Evolutionary conservation across 1,284 basidiomycete species (phyloP).

Genomic region (Ceratobasidium sp.): DNA sequence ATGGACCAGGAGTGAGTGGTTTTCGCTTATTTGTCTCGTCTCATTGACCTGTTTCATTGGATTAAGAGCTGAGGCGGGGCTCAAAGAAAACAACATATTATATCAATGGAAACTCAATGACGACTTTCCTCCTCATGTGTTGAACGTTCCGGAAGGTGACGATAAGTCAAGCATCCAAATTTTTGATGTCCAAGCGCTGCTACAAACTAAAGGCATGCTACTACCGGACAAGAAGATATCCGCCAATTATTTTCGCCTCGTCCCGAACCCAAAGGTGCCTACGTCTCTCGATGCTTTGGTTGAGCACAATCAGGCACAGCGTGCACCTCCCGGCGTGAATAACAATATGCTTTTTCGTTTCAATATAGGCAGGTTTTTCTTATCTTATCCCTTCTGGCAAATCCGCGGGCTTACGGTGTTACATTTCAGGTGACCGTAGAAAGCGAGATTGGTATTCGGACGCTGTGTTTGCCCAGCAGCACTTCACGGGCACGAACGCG

Average conservation of each 20-base stretch:
- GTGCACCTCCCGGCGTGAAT: not conserved
- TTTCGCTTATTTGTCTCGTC: not conserved
- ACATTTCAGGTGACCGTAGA: not conserved
- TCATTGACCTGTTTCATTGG: not conserved
- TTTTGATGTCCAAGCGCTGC: not conserved
- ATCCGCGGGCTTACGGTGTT: not conserved
- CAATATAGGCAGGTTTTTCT: not conserved
- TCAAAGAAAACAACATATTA: not conserved
- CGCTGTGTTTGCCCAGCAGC: constrained; percentile 46
- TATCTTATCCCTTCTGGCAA: not conserved
- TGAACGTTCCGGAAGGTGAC: not conserved
- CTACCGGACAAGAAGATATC: not conserved
- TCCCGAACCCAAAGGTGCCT: not conserved
- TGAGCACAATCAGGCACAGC: not conserved
- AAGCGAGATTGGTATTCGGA: constrained; percentile 45
- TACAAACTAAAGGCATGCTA: not conserved
- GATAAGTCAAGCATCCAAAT: not conserved
- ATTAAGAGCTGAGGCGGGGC: not conserved
- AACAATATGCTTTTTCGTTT: constrained; percentile 18
- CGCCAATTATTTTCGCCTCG: not conserved
- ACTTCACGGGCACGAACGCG: constrained; percentile 44
- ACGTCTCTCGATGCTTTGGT: not conserved
- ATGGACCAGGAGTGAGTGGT: not conserved
- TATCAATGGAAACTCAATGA: constrained; percentile 12
- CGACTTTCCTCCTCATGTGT: constrained; percentile 1